Evolutionary conservation across 2,329 filamentous ascomycete genomes (phyloP).

Genomic region (Orbilia javanica): DNA sequence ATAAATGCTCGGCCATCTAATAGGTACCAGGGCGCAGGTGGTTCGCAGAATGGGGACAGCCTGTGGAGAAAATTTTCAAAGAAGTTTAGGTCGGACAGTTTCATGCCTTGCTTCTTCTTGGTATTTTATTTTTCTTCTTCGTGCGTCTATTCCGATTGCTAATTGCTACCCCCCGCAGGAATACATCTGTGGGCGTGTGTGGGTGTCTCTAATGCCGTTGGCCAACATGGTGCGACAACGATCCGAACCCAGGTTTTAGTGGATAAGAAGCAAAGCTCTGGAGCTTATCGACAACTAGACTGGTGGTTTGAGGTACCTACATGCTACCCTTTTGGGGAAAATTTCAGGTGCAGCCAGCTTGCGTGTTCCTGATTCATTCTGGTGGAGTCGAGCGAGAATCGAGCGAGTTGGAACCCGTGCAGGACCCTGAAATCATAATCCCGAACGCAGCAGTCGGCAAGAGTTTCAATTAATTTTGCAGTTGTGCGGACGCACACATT

Average conservation of each 20-base stretch:
- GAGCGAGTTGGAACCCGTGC: conserved; percentile 27
- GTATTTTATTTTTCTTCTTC: conserved; percentile 44
- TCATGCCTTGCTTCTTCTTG: conserved; percentile 54
- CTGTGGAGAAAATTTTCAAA: conserved; percentile 53
- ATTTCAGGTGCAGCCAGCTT: conserved; percentile 55
- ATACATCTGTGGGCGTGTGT: conserved; percentile 44
- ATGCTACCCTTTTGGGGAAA: conserved; percentile 37
- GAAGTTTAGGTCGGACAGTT: conserved; percentile 55
- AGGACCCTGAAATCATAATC: conserved; percentile 53
- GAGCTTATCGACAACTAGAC: conserved; percentile 35
- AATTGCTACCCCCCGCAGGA: conserved; percentile 41
- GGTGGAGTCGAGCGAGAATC: conserved; percentile 51
- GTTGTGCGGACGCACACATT: conserved; percentile 7
- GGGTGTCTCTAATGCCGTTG: conserved; percentile 44
- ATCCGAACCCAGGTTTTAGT: conserved; percentile 52
- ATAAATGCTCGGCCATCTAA: conserved; percentile 35
- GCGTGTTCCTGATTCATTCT: conserved; percentile 56
- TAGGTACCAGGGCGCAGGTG: conserved; percentile 29
- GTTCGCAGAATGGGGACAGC: conserved; percentile 28
- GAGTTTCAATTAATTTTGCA: conserved; percentile 18
- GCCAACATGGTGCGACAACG: conserved; percentile 50
- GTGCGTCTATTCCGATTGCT: conserved; percentile 41
- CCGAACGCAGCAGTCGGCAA: conserved; percentile 45
- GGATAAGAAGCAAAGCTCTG: conserved; percentile 40
- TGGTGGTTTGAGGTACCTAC: conserved; percentile 26